Percentiles rank a stretch among this genome's conserved stretches.
phyloP scores from a whole-genome alignment of 768 basidiomycete species.

The Cystoderma amianthinum region DNA sequence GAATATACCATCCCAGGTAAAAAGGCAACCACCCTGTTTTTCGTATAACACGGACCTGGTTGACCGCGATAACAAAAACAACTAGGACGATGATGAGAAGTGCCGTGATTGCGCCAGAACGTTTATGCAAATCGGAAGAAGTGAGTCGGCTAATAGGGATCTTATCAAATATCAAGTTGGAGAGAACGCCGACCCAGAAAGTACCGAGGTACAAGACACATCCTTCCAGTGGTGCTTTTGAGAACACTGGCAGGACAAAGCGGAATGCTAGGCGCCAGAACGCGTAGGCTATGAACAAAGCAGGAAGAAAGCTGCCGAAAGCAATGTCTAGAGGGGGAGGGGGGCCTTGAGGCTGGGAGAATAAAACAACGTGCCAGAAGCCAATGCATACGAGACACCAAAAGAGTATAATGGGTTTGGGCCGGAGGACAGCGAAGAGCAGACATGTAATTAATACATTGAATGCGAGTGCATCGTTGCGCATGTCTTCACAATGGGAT shows the following conservation, averaged over 20 bases:
- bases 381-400: slow-evolving; percentile 81
- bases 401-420: slow-evolving; percentile 58
- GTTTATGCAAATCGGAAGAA: slow-evolving; percentile 55
- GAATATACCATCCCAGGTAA: slow-evolving; percentile 69
- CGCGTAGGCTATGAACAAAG: slow-evolving; percentile 69
- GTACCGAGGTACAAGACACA: slow-evolving; percentile 69
- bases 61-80: slow-evolving; percentile 51
- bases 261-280: slow-evolving; percentile 77
- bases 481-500: slow-evolving; percentile 64
- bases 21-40: slow-evolving; percentile 80
- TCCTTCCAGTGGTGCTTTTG: slow-evolving; percentile 62
- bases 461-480: slow-evolving; percentile 63
- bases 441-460: slow-evolving; percentile 62
- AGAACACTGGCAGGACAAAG: slow-evolving; percentile 66
- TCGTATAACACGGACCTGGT: slow-evolving; percentile 77
- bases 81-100: slow-evolving; percentile 64
- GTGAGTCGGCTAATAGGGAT: slow-evolving; percentile 78
- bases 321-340: slow-evolving; percentile 69
- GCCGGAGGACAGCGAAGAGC: slow-evolving; percentile 69
- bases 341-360: slow-evolving; percentile 61
- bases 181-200: slow-evolving; percentile 73
- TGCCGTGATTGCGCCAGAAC: slow-evolving; percentile 60
- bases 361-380: slow-evolving; percentile 80
- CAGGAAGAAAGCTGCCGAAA: slow-evolving; percentile 72
- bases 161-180: slow-evolving; percentile 63